Evolutionary conservation across 2,329 filamentous ascomycete species (phyloP).

Genomic region (Monosporascus sp.): DNA sequence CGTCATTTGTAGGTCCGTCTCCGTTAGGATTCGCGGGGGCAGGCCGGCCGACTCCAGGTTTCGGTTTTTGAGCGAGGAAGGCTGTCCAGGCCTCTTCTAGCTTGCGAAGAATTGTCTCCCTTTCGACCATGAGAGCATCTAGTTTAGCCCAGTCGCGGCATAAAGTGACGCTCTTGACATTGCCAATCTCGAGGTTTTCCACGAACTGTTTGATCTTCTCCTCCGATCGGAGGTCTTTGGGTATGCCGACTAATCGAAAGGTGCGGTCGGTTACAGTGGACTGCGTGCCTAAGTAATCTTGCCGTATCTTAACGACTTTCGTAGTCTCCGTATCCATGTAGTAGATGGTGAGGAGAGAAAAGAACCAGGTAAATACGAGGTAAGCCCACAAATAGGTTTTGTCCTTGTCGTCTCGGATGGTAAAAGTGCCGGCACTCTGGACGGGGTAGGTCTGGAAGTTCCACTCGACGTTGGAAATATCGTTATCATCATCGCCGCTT

Average conservation of each 20-base stretch:
- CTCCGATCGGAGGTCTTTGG: constrained; percentile 71
- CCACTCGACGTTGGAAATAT: background rate
- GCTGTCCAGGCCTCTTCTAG: constrained; percentile 82
- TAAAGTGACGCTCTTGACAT: constrained; percentile 79
- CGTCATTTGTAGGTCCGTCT: constrained; percentile 23
- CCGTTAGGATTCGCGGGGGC: constrained; percentile 10
- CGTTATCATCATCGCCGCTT: background rate
- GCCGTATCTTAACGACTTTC: constrained; percentile 76
- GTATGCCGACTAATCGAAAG: constrained; percentile 85
- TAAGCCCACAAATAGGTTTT: constrained; percentile 80
- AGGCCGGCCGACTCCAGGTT: constrained; percentile 16
- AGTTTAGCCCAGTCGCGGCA: constrained; percentile 83
- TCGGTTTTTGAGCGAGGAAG: constrained; percentile 56
- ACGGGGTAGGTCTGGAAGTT: background rate
- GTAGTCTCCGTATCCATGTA: constrained; percentile 78
- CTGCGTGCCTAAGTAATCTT: constrained; percentile 88
- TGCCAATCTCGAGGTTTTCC: constrained; percentile 81
- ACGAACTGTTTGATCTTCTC: constrained; percentile 79
- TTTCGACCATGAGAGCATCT: constrained; percentile 65
- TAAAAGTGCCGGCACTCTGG: background rate
- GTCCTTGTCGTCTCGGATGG: constrained; percentile 14
- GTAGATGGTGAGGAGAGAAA: constrained; percentile 75
- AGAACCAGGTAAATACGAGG: constrained; percentile 89
- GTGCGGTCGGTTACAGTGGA: constrained; percentile 95
- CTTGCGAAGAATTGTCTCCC: constrained; percentile 60